These are phyloP conservation scores for Albophoma yamanashiensis DNA, from an alignment of 2,329 filamentous ascomycete species.

Conservation along the genomic window DNA sequence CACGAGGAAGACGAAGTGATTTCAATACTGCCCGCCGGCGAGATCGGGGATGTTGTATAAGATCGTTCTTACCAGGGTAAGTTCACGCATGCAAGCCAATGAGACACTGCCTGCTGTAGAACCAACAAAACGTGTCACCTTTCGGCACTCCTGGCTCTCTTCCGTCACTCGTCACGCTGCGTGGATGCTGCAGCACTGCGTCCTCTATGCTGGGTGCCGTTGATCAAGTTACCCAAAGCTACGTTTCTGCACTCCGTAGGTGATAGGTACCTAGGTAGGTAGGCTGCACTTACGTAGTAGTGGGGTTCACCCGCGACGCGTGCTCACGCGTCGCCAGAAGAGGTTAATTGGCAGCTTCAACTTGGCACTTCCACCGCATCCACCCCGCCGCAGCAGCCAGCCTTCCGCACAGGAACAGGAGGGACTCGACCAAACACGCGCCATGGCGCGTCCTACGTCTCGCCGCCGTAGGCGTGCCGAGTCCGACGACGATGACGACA, in stretches of 20 bases:
- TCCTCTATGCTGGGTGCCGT: no score
- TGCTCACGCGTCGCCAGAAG: not conserved
- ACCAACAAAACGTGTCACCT: not conserved
- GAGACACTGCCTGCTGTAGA: not conserved
- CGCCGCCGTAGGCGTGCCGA: constrained; percentile 33
- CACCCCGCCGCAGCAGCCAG: not conserved
- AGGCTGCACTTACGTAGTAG: no score
- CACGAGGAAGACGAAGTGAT: no score
- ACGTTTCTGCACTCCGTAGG: no score
- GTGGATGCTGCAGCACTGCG: not conserved
- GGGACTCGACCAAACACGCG: constrained; percentile 1
- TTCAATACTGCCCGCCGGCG: no score
- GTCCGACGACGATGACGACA: constrained; percentile 28
- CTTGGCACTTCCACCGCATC: not conserved
- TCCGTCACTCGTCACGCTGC: not conserved
- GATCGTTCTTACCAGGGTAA: not conserved
- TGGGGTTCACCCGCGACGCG: not conserved
- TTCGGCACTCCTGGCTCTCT: not conserved
- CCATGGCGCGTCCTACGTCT: constrained; percentile 17
- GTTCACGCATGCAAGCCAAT: not conserved
- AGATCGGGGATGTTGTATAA: not conserved
- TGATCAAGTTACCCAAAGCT: no score
- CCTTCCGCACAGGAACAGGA: not conserved
- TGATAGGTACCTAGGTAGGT: no score
- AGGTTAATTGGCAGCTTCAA: not conserved